phyloP scores from a whole-genome alignment of 1,284 basidiomycete genomes.

The Ganoderma sinense region DNA sequence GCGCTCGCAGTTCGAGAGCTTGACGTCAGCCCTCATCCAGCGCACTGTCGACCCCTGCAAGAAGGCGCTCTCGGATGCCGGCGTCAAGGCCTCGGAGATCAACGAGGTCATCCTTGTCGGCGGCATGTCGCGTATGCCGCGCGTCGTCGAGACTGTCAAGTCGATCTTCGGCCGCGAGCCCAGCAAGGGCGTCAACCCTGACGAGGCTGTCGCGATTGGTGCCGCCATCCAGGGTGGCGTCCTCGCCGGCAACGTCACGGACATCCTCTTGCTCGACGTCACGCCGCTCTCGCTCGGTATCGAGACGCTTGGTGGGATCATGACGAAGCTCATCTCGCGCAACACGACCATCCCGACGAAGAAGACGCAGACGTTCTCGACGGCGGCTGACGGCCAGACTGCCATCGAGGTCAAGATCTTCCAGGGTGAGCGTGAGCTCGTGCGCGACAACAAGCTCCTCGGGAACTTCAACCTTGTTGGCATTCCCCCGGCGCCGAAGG shows the following conservation, averaged over 20 bases:
- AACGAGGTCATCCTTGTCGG: slow-evolving; percentile 98
- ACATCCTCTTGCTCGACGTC: slow-evolving; percentile 96
- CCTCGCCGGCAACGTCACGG: slow-evolving; percentile 94
- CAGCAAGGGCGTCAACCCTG: slow-evolving; percentile 97
- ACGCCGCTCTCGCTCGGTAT: slow-evolving; percentile 96
- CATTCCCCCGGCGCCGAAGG: slow-evolving; percentile 97
- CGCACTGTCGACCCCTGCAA: slow-evolving; percentile 97
- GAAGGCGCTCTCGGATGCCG: slow-evolving; percentile 93
- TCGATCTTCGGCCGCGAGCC: slow-evolving; percentile 93
- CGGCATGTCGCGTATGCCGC: slow-evolving; percentile 98
- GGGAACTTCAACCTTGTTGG: slow-evolving; percentile 99
- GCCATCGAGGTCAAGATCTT: slow-evolving; percentile 98
- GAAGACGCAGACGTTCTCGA: slow-evolving; percentile 99
- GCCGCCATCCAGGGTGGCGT: slow-evolving; percentile 99
- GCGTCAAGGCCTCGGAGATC: slow-evolving; percentile 91
- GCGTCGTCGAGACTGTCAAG: slow-evolving; percentile 94
- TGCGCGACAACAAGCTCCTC: slow-evolving; percentile 98
- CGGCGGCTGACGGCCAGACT: slow-evolving; percentile 95
- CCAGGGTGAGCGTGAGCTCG: slow-evolving; percentile 98
- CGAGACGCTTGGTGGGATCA: slow-evolving; percentile 98
- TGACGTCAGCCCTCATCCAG: slow-evolving; percentile 86
- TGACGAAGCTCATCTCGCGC: slow-evolving; percentile 94
- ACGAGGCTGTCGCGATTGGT: slow-evolving; percentile 96
- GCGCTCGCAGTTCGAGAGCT: slow-evolving; percentile 89
- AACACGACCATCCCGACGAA: slow-evolving; percentile 99